A percentile compares a stretch with the other conserved stretches of the same genome.
Conservation (phyloP, 441 rosid species). For the Erodium trifolium region DNA sequence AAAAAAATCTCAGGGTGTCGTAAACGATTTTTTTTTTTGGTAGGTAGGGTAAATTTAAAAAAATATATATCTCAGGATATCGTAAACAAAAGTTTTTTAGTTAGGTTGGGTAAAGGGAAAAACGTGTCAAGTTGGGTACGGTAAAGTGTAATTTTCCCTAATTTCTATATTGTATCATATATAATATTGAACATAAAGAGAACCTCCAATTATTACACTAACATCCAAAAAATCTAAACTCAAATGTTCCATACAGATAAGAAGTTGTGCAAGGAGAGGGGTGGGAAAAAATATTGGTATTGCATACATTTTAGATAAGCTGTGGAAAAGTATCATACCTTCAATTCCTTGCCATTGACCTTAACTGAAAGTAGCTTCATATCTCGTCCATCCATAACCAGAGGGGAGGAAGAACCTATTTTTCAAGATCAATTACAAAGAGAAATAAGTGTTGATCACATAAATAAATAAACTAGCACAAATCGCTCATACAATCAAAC, state of each 20-base stretch:
- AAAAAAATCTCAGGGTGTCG: no score
- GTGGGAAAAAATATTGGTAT: not conserved
- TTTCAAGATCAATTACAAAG: not conserved
- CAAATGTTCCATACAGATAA: not conserved
- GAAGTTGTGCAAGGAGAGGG: not conserved
- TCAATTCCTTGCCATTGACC: constrained; percentile 53
- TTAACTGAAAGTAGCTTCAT: constrained; percentile 67
- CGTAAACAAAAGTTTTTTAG: no score
- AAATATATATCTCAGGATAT: no score
- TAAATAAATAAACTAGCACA: not conserved
- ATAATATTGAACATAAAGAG: not conserved
- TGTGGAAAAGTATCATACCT: constrained; percentile 35
- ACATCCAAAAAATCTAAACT: not conserved
- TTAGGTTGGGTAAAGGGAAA: no score
- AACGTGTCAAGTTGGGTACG: no score
- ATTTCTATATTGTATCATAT: not conserved
- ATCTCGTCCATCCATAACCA: constrained; percentile 79
- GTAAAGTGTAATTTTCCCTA: no score
- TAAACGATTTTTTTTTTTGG: no score
- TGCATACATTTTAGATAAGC: not conserved
- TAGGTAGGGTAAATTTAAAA: no score
- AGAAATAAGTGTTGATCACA: not conserved
- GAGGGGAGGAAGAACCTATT: constrained; percentile 57
- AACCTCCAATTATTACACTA: not conserved
- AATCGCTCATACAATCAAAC: constrained; percentile 4